Evolutionary conservation across 331 rosid species (phyloP).

Genomic region (Telfairia occidentalis): DNA sequence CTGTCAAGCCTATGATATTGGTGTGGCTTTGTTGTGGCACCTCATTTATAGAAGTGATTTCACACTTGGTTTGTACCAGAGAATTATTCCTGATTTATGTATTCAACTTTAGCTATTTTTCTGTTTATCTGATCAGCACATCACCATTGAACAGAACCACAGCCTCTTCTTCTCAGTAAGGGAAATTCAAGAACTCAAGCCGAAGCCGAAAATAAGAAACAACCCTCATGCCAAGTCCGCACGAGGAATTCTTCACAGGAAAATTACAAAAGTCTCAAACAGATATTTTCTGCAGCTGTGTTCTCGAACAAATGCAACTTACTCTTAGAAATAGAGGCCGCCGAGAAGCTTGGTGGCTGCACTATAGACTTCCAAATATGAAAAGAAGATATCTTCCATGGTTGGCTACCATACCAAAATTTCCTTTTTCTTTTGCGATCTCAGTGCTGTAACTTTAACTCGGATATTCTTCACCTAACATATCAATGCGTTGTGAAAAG

Average conservation of each 20-base stretch:
- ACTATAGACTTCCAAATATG: conserved; percentile 62
- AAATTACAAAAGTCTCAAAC: conserved; percentile 32
- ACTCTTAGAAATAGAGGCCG: conserved; percentile 35
- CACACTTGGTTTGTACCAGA: not conserved
- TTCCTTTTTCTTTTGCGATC: conserved; percentile 3
- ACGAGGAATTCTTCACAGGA: conserved; percentile 24
- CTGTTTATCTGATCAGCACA: not conserved
- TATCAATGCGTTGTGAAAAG: conserved; percentile 8
- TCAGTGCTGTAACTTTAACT: not conserved
- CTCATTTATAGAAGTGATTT: not conserved
- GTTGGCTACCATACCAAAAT: not conserved
- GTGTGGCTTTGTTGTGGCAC: not conserved
- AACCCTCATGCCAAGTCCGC: conserved; percentile 17
- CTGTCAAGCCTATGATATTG: not conserved
- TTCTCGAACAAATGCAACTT: conserved; percentile 22
- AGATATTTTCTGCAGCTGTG: conserved; percentile 29
- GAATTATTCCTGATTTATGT: not conserved
- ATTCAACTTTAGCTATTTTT: not conserved
- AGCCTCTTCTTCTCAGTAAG: conserved; percentile 17
- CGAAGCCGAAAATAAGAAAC: conserved; percentile 20
- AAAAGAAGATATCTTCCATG: conserved; percentile 1
- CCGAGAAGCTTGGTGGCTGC: conserved; percentile 49
- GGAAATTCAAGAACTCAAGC: conserved; percentile 20
- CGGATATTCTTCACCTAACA: conserved; percentile 1
- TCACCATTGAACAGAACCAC: conserved; percentile 21